A percentile compares a stretch with the other conserved stretches of the same genome.
Conservation (phyloP, 2,329 filamentous ascomycete genomes). For the Dryadomyces sulphureus region DNA sequence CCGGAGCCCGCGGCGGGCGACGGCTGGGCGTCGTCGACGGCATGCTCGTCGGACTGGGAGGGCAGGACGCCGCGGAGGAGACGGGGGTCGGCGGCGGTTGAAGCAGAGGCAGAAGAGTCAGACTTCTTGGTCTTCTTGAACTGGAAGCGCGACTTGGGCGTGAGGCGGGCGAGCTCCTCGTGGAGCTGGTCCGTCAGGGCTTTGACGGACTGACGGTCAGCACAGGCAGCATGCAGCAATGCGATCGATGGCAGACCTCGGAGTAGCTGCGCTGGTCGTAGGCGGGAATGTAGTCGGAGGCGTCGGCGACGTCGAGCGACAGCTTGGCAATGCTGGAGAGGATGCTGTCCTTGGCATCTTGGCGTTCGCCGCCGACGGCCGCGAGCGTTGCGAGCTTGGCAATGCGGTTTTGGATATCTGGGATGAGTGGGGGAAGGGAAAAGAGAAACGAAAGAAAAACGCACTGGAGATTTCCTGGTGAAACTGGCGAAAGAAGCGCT, state of each 20-base stretch:
- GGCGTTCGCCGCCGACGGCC: constrained; percentile 55
- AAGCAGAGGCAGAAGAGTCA: no score
- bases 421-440: not conserved
- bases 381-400: constrained; percentile 48
- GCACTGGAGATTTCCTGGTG: constrained; percentile 58
- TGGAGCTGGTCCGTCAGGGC: constrained; percentile 64
- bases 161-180: constrained; percentile 49
- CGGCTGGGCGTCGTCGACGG: constrained; percentile 21
- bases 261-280: constrained; percentile 83
- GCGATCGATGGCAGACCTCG: constrained; percentile 36
- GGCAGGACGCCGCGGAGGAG: constrained; percentile 14
- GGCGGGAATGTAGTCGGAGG: constrained; percentile 64
- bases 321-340: constrained; percentile 66
- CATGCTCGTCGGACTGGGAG: constrained; percentile 15
- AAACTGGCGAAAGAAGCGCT: constrained; percentile 76
- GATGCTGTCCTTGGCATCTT: constrained; percentile 68
- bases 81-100: constrained; percentile 25
- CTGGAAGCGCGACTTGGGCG: constrained; percentile 67
- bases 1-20: constrained; percentile 7
- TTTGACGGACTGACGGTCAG: constrained; percentile 53
- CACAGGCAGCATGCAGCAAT: not conserved
- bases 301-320: constrained; percentile 74
- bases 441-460: constrained; percentile 9
- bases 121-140: constrained; percentile 39
- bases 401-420: constrained; percentile 67